Conservation (phyloP, 2,329 filamentous ascomycete species). For the Rutstroemia sp. region DNA sequence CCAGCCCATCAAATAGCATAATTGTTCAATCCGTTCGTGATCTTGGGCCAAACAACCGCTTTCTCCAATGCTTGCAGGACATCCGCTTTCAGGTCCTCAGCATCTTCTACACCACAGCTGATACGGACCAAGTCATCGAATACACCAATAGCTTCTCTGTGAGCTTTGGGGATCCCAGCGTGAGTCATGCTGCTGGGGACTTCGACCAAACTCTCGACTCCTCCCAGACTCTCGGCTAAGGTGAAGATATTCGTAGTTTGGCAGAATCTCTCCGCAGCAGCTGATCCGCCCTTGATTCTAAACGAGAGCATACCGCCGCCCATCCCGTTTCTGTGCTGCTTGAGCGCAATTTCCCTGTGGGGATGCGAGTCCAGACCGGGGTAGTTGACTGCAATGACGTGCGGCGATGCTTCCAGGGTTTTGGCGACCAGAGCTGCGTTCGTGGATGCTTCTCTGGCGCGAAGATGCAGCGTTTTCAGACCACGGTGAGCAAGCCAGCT, state of each 20-base stretch:
- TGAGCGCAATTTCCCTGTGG: conserved; percentile 74
- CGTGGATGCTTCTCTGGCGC: conserved; percentile 72
- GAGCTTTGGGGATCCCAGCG: conserved; percentile 82
- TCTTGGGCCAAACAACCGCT: conserved; percentile 45
- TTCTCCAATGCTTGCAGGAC: conserved; percentile 75
- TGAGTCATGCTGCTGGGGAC: conserved; percentile 96
- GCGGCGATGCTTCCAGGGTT: conserved; percentile 69
- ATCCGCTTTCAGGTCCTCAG: conserved; percentile 74
- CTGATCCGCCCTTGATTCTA: conserved; percentile 79
- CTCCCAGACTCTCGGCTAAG: conserved; percentile 84
- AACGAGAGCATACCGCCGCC: conserved; percentile 98
- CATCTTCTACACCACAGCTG: conserved; percentile 91
- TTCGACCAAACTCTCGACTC: conserved; percentile 87
- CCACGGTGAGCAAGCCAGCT: conserved; percentile 97
- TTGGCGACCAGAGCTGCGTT: conserved; percentile 75
- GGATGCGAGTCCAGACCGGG: conserved; percentile 84
- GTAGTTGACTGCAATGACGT: conserved; percentile 91
- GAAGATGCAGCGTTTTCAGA: conserved; percentile 91
- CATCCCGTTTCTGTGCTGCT: conserved; percentile 90
- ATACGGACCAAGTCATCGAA: conserved; percentile 91
- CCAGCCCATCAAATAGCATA: neutral
- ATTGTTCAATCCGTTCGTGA: conserved; percentile 22
- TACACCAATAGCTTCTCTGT: conserved; percentile 87
- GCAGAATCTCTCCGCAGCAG: conserved; percentile 87
- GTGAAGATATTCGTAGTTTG: conserved; percentile 84